phyloP scores from a whole-genome alignment of 371 early-diverging fungal genomes.

The Funneliformis caledonium region DNA sequence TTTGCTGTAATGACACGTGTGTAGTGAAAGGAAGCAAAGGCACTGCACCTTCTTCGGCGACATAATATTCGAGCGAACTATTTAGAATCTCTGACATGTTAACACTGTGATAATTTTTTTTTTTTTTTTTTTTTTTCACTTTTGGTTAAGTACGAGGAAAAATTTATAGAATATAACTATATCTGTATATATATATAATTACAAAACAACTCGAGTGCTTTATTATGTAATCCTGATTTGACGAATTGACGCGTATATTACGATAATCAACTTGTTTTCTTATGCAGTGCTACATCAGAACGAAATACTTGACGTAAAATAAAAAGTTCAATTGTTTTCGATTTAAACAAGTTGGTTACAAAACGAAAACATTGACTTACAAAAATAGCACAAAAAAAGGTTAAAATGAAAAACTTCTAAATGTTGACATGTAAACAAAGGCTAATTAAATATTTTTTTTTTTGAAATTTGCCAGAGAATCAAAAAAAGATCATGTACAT shows the following conservation, averaged over 20 bases:
- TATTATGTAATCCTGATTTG: neutral
- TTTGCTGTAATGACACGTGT: neutral
- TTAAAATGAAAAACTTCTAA: no score
- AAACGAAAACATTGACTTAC: no score
- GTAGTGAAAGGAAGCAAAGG: neutral
- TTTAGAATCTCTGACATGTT: neutral
- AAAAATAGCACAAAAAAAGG: no score
- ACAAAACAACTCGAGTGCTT: neutral
- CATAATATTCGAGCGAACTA: neutral
- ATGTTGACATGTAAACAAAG: no score
- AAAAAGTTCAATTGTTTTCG: no score
- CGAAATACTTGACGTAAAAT: neutral
- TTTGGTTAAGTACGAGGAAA: neutral
- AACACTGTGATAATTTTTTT: neutral
- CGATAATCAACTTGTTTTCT: conserved; percentile 1
- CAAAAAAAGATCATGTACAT: neutral
- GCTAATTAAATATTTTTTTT: no score
- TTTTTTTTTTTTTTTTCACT: neutral
- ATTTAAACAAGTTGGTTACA: no score
- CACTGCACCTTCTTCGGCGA: neutral
- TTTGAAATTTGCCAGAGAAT: neutral
- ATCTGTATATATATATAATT: neutral
- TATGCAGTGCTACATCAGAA: neutral
- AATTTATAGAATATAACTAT: neutral
- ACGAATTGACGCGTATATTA: conserved; percentile 3